These are phyloP conservation scores for Plasmodium chabaudi DNA, from an alignment of 169 alveolate species.

Conservation along the genomic window DNA sequence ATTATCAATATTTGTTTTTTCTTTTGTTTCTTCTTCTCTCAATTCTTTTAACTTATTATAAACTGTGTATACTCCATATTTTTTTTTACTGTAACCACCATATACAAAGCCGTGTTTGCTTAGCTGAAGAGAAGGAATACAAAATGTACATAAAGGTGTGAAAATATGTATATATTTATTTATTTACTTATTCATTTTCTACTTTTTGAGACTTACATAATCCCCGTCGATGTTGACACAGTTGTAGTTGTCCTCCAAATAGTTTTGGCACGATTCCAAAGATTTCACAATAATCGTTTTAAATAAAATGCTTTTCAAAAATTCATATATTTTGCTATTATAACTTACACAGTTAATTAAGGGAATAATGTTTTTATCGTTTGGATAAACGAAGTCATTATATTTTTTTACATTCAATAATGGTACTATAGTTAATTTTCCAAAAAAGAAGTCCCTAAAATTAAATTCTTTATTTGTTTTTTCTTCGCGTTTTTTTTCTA, in stretches of 20 bases:
- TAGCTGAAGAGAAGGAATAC: conserved; percentile 12
- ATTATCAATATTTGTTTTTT: conserved; percentile 45
- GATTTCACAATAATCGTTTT: conserved; percentile 72
- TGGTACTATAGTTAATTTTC: conserved; percentile 72
- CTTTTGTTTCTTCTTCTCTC: conserved; percentile 63
- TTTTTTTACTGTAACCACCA: conserved; percentile 69
- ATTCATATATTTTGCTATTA: conserved; percentile 60
- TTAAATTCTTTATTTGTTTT: conserved; percentile 65
- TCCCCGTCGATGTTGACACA: conserved; percentile 75
- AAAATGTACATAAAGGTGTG: background rate
- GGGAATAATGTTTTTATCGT: conserved; percentile 69
- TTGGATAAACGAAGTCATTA: conserved; percentile 51
- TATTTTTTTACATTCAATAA: conserved; percentile 58
- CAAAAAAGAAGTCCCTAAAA: conserved; percentile 64
- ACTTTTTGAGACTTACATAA: conserved; percentile 32
- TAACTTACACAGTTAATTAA: conserved; percentile 73
- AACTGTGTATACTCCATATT: conserved; percentile 65
- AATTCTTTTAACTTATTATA: conserved; percentile 56
- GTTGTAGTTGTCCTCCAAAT: conserved; percentile 56
- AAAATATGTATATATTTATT: background rate
- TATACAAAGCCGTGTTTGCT: conserved; percentile 75
- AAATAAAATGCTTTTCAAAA: conserved; percentile 65
- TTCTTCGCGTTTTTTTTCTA: conserved; percentile 68
- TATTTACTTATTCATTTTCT: background rate
- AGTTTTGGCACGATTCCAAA: conserved; percentile 59